Evolutionary conservation across 2,329 filamentous ascomycete genomes (phyloP).

Genomic region (Paecilomyces sp.): DNA sequence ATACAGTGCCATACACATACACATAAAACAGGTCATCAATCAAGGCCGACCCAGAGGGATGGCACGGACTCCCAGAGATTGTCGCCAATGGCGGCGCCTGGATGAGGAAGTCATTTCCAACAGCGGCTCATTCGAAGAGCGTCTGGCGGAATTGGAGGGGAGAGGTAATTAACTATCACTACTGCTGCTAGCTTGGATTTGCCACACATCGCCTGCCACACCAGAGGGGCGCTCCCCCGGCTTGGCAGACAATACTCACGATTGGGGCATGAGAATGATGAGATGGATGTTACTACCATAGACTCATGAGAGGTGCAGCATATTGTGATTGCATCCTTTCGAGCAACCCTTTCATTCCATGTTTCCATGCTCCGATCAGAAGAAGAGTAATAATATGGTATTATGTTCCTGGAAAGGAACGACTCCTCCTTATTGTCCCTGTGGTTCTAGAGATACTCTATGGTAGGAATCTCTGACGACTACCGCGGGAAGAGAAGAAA

Average conservation of each 20-base stretch:
- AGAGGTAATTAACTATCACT: no score
- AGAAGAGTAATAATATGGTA: no score
- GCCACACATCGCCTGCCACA: not conserved
- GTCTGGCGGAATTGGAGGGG: not conserved
- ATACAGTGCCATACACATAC: no score
- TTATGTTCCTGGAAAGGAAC: not conserved
- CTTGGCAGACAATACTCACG: not conserved
- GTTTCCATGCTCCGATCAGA: no score
- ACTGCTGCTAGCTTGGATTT: not conserved
- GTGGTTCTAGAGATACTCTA: no score
- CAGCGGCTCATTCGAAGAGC: not conserved
- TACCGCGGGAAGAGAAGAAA: no score
- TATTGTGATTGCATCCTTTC: no score
- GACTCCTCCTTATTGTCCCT: no score
- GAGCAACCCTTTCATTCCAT: no score
- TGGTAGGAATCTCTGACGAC: no score
- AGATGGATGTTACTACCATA: not conserved
- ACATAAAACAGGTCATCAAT: no score
- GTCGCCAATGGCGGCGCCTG: not conserved
- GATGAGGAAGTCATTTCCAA: not conserved
- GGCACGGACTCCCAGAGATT: not conserved
- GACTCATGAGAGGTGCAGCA: no score
- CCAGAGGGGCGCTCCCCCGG: not conserved
- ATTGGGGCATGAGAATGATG: not conserved
- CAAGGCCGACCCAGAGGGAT: not conserved